These are phyloP conservation scores for Phytophthora ohioensis DNA, from an alignment of 352 stramenopile species.

Conservation along the genomic window DNA sequence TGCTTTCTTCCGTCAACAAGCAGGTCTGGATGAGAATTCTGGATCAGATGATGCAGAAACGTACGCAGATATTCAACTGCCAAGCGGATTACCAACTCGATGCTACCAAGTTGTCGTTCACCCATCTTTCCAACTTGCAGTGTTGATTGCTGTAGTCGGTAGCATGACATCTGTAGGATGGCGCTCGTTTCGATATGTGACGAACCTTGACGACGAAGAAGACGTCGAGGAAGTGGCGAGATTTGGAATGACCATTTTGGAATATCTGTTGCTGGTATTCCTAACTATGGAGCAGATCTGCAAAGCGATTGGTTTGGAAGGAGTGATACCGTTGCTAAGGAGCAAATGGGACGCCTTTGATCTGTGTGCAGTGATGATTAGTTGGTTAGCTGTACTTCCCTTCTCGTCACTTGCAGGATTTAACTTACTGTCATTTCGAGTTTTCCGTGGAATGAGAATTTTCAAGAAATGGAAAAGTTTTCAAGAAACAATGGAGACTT, in stretches of 20 bases:
- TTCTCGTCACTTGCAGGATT: constrained; percentile 57
- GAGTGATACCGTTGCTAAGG: constrained; percentile 58
- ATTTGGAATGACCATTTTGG: constrained; percentile 62
- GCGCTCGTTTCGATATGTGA: constrained; percentile 60
- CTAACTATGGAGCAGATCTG: constrained; percentile 74
- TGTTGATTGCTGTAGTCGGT: constrained; percentile 64
- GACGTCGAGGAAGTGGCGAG: constrained; percentile 50
- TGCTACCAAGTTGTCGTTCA: constrained; percentile 79
- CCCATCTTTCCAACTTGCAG: constrained; percentile 77
- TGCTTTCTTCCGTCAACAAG: constrained; percentile 68
- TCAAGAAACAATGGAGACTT: constrained; percentile 83
- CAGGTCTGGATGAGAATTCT: constrained; percentile 53
- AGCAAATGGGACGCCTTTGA: constrained; percentile 83
- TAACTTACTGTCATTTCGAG: constrained; percentile 75
- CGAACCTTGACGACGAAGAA: constrained; percentile 46
- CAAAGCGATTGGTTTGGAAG: constrained; percentile 75
- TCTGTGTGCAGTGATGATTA: constrained; percentile 63
- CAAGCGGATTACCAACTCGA: constrained; percentile 50
- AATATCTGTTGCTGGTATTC: constrained; percentile 69
- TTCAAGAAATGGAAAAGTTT: constrained; percentile 84
- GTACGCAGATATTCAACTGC: constrained; percentile 55
- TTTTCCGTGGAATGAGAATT: constrained; percentile 75
- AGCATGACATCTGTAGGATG: constrained; percentile 82
- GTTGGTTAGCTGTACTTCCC: constrained; percentile 66
- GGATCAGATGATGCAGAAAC: constrained; percentile 32